A percentile compares a stretch with the other conserved stretches of the same genome.
Evolutionary conservation across 768 basidiomycete genomes (phyloP).

Genomic region (Gymnopilus junonius): DNA sequence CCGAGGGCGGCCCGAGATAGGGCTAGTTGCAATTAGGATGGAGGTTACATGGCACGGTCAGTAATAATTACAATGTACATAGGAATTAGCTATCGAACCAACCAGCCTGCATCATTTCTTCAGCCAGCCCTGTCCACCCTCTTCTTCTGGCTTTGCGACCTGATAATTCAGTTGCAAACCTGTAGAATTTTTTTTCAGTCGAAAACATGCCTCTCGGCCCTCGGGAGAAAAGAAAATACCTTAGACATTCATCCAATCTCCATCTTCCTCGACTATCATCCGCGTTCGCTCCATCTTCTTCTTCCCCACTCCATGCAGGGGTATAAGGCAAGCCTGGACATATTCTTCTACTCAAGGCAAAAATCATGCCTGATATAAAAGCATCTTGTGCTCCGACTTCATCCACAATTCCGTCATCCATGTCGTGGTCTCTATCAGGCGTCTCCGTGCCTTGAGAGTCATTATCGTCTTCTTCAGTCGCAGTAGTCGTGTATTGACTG

Average conservation of each 20-base stretch:
- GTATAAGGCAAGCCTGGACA: constrained; percentile 81
- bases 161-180: constrained; percentile 85
- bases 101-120: constrained; percentile 74
- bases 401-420: constrained; percentile 55
- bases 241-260: constrained; percentile 82
- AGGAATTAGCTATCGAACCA: constrained; percentile 61
- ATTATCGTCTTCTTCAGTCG: constrained; percentile 49
- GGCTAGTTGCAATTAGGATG: too few relatives aligned
- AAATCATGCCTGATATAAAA: constrained; percentile 89
- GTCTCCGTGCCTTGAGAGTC: constrained; percentile 66
- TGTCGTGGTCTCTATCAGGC: constrained; percentile 40
- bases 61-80: too few relatives aligned
- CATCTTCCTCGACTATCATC: constrained; percentile 61
- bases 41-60: too few relatives aligned
- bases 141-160: constrained; percentile 71
- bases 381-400: constrained; percentile 83
- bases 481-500: constrained; percentile 30
- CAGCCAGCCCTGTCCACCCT: constrained; percentile 69
- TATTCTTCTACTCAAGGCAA: constrained; percentile 71
- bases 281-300: constrained; percentile 24
- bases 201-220: not conserved
- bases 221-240: constrained; percentile 42
- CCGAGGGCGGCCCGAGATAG: not conserved
- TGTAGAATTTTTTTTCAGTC: constrained; percentile 28
- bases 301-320: constrained; percentile 51